Evolutionary conservation across 164 flowering plant species (phyloP).

Genomic region (Tetrastigma voinierianum): DNA sequence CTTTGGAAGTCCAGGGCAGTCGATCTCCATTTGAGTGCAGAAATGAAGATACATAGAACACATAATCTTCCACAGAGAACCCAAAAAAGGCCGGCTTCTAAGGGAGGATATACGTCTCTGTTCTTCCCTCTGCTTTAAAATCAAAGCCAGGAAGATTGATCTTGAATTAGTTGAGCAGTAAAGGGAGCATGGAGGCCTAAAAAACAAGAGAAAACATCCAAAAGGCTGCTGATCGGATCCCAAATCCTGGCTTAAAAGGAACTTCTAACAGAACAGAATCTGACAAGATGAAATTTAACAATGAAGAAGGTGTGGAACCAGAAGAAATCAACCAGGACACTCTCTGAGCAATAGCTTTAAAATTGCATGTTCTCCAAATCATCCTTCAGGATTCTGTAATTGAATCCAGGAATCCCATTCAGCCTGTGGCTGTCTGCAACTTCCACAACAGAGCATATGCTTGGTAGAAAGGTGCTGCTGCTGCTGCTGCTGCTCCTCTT

Average conservation of each 20-base stretch:
- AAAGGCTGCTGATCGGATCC: background rate
- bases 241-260: background rate
- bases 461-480: constrained; percentile 20
- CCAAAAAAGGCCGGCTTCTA: too few relatives aligned
- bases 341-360: background rate
- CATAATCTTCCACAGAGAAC: too few relatives aligned
- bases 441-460: constrained; percentile 28
- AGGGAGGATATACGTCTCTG: too few relatives aligned
- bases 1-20: too few relatives aligned
- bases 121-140: too few relatives aligned
- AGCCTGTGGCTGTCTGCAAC: constrained; percentile 26
- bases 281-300: background rate
- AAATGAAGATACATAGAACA: too few relatives aligned
- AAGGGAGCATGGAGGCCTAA: background rate
- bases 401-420: constrained; percentile 25
- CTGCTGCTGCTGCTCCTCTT: constrained; percentile 19
- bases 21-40: too few relatives aligned
- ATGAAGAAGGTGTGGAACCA: background rate
- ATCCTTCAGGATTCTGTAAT: constrained; percentile 28
- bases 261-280: background rate
- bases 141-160: too few relatives aligned
- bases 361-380: constrained; percentile 17
- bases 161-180: background rate
- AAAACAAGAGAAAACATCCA: background rate
- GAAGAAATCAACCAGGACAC: background rate